Conservation (phyloP, 2,329 filamentous ascomycete genomes). For the Cladosporium oxysporum region DNA sequence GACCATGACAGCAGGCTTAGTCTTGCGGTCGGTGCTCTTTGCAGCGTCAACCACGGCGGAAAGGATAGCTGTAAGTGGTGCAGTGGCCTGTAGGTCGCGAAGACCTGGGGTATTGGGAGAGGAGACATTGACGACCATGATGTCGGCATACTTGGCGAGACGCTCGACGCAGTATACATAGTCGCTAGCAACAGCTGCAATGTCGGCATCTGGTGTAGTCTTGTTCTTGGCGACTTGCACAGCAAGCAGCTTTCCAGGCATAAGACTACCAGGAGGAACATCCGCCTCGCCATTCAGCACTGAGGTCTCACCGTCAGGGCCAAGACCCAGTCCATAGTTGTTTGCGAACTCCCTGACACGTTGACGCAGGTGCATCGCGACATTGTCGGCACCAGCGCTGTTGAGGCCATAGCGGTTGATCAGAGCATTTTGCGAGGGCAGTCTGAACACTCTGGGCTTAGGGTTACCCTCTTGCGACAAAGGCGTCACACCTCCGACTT, state of each 20-base stretch:
- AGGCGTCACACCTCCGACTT: conserved; percentile 89
- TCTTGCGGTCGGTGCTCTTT: conserved; percentile 65
- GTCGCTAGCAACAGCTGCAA: conserved; percentile 73
- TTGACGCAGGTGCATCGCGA: conserved; percentile 76
- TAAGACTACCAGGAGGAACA: conserved; percentile 81
- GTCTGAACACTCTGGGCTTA: conserved; percentile 81
- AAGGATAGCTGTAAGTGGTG: conserved; percentile 78
- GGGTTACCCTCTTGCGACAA: conserved; percentile 86
- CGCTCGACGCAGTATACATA: conserved; percentile 89
- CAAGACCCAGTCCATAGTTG: conserved; percentile 64
- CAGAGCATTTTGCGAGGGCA: conserved; percentile 79
- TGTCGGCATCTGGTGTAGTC: conserved; percentile 79
- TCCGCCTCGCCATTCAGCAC: conserved; percentile 75
- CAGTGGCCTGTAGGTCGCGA: conserved; percentile 79
- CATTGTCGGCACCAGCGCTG: conserved; percentile 82
- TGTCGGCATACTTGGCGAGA: conserved; percentile 85
- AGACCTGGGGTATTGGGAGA: conserved; percentile 94
- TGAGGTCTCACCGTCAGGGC: conserved; percentile 64
- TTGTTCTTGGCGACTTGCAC: conserved; percentile 99
- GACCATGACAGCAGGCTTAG: conserved; percentile 85
- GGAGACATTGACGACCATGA: conserved; percentile 97
- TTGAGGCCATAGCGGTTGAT: conserved; percentile 97
- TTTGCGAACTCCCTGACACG: conserved; percentile 77
- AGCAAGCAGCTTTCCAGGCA: conserved; percentile 73
- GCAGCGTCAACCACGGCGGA: conserved; percentile 81